Evolutionary conservation across 1,139 yeast genomes (phyloP), one percentile per base, ranked within the genome.

Genomic region (Sugiyamaella sp.): DNA sequence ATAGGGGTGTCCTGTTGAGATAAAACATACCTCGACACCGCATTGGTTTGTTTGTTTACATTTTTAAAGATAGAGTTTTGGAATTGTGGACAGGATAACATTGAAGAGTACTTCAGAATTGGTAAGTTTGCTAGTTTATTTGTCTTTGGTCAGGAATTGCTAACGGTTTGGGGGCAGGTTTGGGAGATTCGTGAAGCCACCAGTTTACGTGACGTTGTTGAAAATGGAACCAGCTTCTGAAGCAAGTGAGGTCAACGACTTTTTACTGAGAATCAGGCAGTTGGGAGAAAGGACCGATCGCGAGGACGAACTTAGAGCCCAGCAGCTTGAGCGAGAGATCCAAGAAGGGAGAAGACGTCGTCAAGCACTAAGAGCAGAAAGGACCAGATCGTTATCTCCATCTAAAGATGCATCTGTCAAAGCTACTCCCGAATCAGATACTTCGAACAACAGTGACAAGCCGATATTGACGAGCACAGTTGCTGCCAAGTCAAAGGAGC

Each of bases 291-390:
- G 70, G 46, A 63, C 68, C 9, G 66, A 66, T 38, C 67, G 71
- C 6, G 75, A 72, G 51, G 75, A 72, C 57, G 73, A 67, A 39
- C 62, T 60, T 14, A 64, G 74, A 14, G 68, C 72, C 9, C 63
- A 64, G 46, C 65, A 69, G 49, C 62, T 71, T 49, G 74, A 71
- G 53, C 63, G 63, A 29, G 72, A 69, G 49, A 66, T 71, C 38
- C 56, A 61, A 39, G 71, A 67, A 46, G 71, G 71, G 39, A 54
- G 71, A 27, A 58, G 59, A 43, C 57, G 71, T 16, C 62, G 72
- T 33, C 64, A 65, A 52, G 69, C 67, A 1, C 49, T 67, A 39
- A 52, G 71, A 32, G 68, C 64, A 4, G 65, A 63, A 32, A 55
- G 68, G 17, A 60, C 66, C n/a, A 51, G 49, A 39, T 51, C 53